Conservation (phyloP, 768 basidiomycete genomes). For the Psilocybe cyanescens region DNA sequence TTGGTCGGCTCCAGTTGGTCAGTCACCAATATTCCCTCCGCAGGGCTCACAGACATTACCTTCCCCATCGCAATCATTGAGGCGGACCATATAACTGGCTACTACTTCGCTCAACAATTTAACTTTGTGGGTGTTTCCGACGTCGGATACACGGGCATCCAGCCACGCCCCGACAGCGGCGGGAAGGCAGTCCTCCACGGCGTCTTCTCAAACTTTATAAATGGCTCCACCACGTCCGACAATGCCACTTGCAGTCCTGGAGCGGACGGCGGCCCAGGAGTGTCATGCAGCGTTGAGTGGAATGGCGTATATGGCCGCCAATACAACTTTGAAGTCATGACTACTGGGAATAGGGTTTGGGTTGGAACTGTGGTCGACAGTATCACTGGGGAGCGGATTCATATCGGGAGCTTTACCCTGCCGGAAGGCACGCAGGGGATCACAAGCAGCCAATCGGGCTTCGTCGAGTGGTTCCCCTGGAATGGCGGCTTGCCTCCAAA, state of each 20-base stretch:
- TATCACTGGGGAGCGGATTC: constrained; percentile 1
- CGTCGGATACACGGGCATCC: constrained; percentile 6
- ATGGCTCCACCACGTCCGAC: constrained; percentile 1
- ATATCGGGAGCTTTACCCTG: constrained; percentile 4
- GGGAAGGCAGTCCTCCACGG: constrained; percentile 3
- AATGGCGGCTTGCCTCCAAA: not conserved
- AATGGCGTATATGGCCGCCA: constrained; percentile 2
- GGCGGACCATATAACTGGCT: constrained; percentile 1
- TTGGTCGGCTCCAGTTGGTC: not conserved
- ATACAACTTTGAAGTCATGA: constrained; percentile 9
- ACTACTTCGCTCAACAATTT: constrained; percentile 10
- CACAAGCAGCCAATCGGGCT: not conserved
- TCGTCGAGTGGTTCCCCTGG: constrained; percentile 9
- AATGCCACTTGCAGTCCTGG: not conserved
- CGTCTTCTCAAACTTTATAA: constrained; percentile 7
- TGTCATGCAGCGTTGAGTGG: constrained; percentile 1
- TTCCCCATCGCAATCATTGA: constrained; percentile 7
- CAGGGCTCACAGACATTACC: constrained; percentile 3
- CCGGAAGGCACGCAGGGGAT: not conserved
- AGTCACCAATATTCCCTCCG: constrained; percentile 1
- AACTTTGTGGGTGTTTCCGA: not conserved
- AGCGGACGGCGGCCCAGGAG: constrained; percentile 2
- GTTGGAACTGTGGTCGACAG: constrained; percentile 5
- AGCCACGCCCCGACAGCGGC: not conserved
- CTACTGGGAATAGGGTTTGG: not conserved